phyloP scores from a whole-genome alignment of 768 basidiomycete genomes.

The Chalciporus piperatus region DNA sequence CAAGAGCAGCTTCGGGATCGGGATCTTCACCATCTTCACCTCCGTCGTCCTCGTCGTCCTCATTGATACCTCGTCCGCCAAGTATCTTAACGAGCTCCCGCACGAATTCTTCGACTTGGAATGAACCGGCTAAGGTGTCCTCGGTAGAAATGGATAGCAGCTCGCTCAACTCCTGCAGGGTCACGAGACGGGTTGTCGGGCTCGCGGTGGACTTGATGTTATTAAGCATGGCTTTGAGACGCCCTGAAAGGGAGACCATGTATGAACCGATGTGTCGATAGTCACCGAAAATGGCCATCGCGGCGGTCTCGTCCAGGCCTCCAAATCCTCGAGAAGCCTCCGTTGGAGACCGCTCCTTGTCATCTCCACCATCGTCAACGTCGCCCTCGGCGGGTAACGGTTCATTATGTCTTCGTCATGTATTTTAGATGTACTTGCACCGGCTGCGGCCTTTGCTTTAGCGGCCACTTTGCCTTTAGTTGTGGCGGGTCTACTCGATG shows the following conservation, averaged over 20 bases:
- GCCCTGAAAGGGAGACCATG: conserved; percentile 83
- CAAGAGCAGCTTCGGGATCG: conserved; percentile 85
- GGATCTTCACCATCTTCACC: conserved; percentile 60
- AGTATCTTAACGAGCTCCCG: conserved; percentile 90
- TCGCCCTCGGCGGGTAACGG: conserved; percentile 47
- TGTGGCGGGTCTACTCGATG: conserved; percentile 40
- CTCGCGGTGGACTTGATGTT: conserved; percentile 85
- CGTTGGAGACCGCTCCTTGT: conserved; percentile 34
- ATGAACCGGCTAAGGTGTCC: conserved; percentile 94
- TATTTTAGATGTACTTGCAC: conserved; percentile 59
- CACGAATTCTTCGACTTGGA: conserved; percentile 90
- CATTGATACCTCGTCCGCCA: conserved; percentile 70
- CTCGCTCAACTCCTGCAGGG: conserved; percentile 93
- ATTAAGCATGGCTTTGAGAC: conserved; percentile 86
- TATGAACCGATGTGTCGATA: conserved; percentile 89
- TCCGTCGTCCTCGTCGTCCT: conserved; percentile 69
- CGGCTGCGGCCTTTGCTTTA: conserved; percentile 55
- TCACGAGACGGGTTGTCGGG: conserved; percentile 81
- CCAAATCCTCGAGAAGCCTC: conserved; percentile 43
- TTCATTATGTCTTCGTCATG: conserved; percentile 62
- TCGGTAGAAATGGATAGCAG: conserved; percentile 94
- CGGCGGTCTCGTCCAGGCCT: conserved; percentile 64
- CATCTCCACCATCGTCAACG: conserved; percentile 42
- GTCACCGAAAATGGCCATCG: conserved; percentile 81
- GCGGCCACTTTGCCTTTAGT: conserved; percentile 59